Evolutionary conservation across 2,329 filamentous ascomycete genomes (phyloP).

Genomic region (Cladosporium sp.): DNA sequence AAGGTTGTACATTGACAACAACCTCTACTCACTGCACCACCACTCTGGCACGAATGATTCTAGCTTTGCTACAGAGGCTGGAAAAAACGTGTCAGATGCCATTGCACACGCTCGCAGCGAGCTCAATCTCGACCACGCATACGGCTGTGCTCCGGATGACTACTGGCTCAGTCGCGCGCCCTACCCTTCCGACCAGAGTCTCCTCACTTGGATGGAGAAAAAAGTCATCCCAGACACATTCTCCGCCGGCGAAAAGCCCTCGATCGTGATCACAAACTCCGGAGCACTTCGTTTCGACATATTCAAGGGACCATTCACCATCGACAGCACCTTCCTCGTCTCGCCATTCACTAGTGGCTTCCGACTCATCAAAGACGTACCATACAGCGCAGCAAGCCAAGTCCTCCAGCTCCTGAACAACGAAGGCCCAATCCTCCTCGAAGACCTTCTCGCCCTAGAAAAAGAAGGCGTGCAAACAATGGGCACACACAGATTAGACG

Average conservation of each 20-base stretch:
- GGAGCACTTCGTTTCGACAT: slow-evolving; percentile 93
- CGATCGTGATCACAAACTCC: slow-evolving; percentile 77
- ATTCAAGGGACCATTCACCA: slow-evolving; percentile 85
- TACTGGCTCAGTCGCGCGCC: slow-evolving; percentile 77
- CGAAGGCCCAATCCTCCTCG: slow-evolving; percentile 47
- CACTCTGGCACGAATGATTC: slow-evolving; percentile 69
- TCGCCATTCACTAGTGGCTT: slow-evolving; percentile 83
- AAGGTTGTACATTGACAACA: slow-evolving; percentile 89
- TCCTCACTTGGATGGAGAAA: slow-evolving; percentile 76
- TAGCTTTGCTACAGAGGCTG: slow-evolving; percentile 71
- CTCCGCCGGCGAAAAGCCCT: slow-evolving; percentile 45
- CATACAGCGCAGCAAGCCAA: slow-evolving; percentile 67
- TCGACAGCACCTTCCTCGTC: slow-evolving; percentile 78
- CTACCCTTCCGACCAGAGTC: slow-evolving; percentile 67
- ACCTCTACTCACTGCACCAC: slow-evolving; percentile 75
- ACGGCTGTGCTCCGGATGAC: slow-evolving; percentile 77
- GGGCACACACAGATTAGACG: slow-evolving; percentile 11
- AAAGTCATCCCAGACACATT: slow-evolving; percentile 62
- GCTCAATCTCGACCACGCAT: slow-evolving; percentile 66
- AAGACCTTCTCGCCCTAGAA: slow-evolving; percentile 20
- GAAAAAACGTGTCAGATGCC: slow-evolving; percentile 63
- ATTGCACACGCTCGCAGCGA: slow-evolving; percentile 66
- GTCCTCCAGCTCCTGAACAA: slow-evolving; percentile 59
- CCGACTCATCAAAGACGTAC: slow-evolving; percentile 71
- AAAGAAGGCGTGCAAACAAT: neutral